These are phyloP conservation scores for Arachis hypogaea DNA, from an alignment of 306 rosid genomes.

Conservation along the genomic window DNA sequence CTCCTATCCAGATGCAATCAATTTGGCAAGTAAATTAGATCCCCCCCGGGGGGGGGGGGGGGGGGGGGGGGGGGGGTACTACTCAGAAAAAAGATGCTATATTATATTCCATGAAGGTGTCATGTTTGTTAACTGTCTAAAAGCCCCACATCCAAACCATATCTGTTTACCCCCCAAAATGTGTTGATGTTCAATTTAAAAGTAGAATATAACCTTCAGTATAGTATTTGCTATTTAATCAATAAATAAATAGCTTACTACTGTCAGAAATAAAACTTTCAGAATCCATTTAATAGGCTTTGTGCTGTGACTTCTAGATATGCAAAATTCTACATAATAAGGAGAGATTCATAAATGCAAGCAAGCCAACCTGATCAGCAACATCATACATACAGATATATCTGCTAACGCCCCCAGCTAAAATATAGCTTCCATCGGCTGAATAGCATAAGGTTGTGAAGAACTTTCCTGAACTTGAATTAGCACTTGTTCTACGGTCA, in stretches of 20 bases:
- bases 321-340: conserved; percentile 23
- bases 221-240: not conserved
- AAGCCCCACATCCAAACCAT: conserved; percentile 21
- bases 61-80: too few relatives aligned
- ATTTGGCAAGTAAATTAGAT: conserved; percentile 3
- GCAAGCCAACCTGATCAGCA: conserved; percentile 81
- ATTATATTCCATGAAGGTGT: not conserved
- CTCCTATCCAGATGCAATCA: not conserved
- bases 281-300: conserved; percentile 19
- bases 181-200: not conserved
- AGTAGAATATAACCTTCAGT: conserved; percentile 1
- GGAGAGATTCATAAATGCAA: conserved; percentile 27
- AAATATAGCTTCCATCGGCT: conserved; percentile 92
- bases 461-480: conserved; percentile 80
- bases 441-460: conserved; percentile 90
- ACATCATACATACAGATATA: conserved; percentile 95
- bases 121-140: conserved; percentile 24
- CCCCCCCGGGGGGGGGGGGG: too few relatives aligned
- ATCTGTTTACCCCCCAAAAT: not conserved
- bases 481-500: conserved; percentile 89
- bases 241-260: conserved; percentile 20
- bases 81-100: not conserved
- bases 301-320: conserved; percentile 19
- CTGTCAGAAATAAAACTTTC: not conserved
- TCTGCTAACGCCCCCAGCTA: conserved; percentile 93